These are phyloP conservation scores for Vicia sativa DNA, from an alignment of 306 rosid species.

Conservation along the genomic window DNA sequence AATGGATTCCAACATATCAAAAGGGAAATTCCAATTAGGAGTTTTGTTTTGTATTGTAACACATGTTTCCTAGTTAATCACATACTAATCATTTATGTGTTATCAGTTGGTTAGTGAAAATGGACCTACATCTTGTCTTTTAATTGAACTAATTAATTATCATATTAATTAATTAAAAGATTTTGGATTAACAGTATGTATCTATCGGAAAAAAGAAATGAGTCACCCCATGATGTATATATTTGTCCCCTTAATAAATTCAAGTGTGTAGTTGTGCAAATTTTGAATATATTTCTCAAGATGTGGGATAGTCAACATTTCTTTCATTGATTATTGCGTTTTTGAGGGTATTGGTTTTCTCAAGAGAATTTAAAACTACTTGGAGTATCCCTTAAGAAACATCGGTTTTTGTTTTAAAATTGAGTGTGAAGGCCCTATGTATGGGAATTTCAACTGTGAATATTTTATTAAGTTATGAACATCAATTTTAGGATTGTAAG, in stretches of 20 bases:
- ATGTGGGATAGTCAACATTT: constrained; percentile 40
- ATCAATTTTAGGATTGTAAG: too few relatives aligned
- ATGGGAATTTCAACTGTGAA: too few relatives aligned
- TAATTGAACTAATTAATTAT: neutral
- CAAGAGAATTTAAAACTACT: constrained; percentile 33
- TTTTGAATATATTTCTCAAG: constrained; percentile 22
- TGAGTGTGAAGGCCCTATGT: neutral
- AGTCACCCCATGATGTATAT: constrained; percentile 11
- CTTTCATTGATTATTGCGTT: constrained; percentile 26
- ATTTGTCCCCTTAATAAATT: constrained; percentile 31
- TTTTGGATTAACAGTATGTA: neutral
- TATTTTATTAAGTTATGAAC: too few relatives aligned
- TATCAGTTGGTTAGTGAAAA: constrained; percentile 21
- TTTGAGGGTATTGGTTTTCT: constrained; percentile 38
- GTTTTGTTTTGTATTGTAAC: constrained; percentile 31
- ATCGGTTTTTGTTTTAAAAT: constrained; percentile 14
- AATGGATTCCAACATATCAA: constrained; percentile 28
- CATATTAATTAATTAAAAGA: neutral
- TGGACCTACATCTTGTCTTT: constrained; percentile 38
- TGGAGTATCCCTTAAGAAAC: constrained; percentile 39
- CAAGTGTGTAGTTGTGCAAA: constrained; percentile 7
- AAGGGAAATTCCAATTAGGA: constrained; percentile 10
- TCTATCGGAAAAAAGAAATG: neutral
- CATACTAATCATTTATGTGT: constrained; percentile 58
- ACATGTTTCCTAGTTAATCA: constrained; percentile 45